Base-by-base conservation (phyloP, 176 grass and related monocot species). In the Secale cereale region DNA sequence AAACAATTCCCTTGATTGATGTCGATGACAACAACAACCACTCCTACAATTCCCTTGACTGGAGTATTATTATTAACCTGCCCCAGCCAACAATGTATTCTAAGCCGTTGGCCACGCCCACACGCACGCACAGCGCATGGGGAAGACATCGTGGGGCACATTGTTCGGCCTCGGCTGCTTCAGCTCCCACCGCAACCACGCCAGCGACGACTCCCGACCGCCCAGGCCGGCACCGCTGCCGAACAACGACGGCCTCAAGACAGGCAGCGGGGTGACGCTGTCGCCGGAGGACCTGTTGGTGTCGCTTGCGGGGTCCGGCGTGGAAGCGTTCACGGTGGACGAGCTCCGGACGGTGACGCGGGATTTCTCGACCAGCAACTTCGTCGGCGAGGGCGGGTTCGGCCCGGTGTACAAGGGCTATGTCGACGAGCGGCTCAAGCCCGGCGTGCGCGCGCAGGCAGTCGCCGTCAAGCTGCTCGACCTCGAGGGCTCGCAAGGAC, bases 371-470 rank as follows among this genome's bases (percentile, higher is more conserved):
- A 79, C 20, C 72, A 91, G 46, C 85, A 92, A 95, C 85, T 95
- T 91, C 79, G 46, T 95, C 3, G 91, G 93, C n/a, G 91, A 92
- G 69, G 93, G 93, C 7, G 93, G 93, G 35, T 95, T 95, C 77
- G 93, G 93, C 11, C 93, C 88, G 30, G 91, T 95, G 5, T 95
- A 95, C 82, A 95, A 92, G 81, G 93, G 93, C 46, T 88, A 77
- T 82, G 80, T 95, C 83, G 88, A 92, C 76, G 91, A 95, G n/a
- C 87, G 77, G 83, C 41, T 95, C 60, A 91, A 70, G 69, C 86
- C 88, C 15, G 93, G 90, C 66, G 70, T 91, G 45, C 85, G 82
- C 32, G 79, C 90, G 26, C 93, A 91, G 85, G 67, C 88, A 33
- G 88, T 95, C 45, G 93, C 93, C 25, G 86, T 95, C 39, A 95